Base-by-base conservation (phyloP, 805 yeast species). In the Jamesozyma gamospora region DNA sequence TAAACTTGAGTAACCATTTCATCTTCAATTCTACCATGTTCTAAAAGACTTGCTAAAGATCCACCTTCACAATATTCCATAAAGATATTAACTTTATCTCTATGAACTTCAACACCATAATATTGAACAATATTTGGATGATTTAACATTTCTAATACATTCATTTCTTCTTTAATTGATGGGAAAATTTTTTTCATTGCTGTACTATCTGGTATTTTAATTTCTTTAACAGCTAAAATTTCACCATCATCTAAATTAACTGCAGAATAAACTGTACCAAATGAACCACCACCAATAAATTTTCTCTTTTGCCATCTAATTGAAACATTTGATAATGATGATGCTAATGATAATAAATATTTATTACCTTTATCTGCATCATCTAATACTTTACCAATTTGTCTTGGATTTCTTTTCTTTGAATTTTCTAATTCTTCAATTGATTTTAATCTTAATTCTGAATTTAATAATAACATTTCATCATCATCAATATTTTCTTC, bases 11-110 rank as follows among this genome's bases (percentile, higher is more conserved):
- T 79, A 7, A 92, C 92, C 60, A 83, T 72, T 57, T 92, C 98
- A 60, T 92, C 97, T 56, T 87, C 96, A 51, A 92, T 87, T 44
- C 96, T 68, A 9, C 98, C 97, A 56, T 87, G 92, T 41, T 84
- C 87, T 44, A 92, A 68, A 34, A 88, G 64, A 6, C 83, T 76
- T 0, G 95, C 86, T 42, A 92, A 67, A 0, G 97, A 88, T 1
- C 97, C 97, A 30, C 96, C 88, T 51, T 88, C 94, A 66, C 98
- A 92, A 63, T 75, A 88, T 62, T 92, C 98, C 98, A 92, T 92
- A 59, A 92, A 92, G 26, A 92, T 80, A 58, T 86, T 88, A 14
- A 92, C 96, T 47, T 84, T 77, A 60, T 92, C 97, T 39, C 96
- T 73, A 61, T 92, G 97, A 5, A 92, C 96, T 60, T 92, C 97